Evolutionary conservation across 441 rosid genomes (phyloP).

Genomic region (Jatropha multifida): DNA sequence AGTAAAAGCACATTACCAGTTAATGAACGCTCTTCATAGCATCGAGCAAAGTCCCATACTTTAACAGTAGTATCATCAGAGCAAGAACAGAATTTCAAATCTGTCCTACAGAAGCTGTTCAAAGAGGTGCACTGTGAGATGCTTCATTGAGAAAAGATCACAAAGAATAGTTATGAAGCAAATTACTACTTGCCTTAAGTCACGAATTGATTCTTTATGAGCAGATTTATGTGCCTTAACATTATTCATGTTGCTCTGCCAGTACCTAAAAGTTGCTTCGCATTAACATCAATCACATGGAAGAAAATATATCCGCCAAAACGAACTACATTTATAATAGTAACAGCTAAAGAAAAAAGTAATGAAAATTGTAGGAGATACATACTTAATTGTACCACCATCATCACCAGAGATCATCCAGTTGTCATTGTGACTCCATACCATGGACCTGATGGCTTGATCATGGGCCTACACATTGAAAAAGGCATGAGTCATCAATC

Average conservation of each 20-base stretch:
- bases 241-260: conserved; percentile 99
- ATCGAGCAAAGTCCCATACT: conserved; percentile 97
- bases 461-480: conserved; percentile 81
- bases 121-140: conserved; percentile 22
- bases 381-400: conserved; percentile 90
- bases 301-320: background rate
- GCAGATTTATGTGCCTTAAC: conserved; percentile 96
- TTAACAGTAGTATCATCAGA: conserved; percentile 97
- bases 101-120: conserved; percentile 94
- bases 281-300: conserved; percentile 5
- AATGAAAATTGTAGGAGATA: conserved; percentile 1
- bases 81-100: conserved; percentile 97
- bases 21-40: conserved; percentile 86
- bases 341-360: background rate
- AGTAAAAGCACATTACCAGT: conserved; percentile 77
- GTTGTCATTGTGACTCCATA: conserved; percentile 97
- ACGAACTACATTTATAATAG: background rate
- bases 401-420: conserved; percentile 99
- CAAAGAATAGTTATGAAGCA: background rate
- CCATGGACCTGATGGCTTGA: conserved; percentile 95
- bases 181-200: conserved; percentile 53
- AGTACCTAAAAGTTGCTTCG: conserved; percentile 54
- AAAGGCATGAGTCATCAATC: conserved; percentile 14
- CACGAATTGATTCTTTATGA: conserved; percentile 96
- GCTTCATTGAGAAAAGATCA: conserved; percentile 1